phyloP scores from a whole-genome alignment of 768 basidiomycete species.

The Termitomyces sp. region DNA sequence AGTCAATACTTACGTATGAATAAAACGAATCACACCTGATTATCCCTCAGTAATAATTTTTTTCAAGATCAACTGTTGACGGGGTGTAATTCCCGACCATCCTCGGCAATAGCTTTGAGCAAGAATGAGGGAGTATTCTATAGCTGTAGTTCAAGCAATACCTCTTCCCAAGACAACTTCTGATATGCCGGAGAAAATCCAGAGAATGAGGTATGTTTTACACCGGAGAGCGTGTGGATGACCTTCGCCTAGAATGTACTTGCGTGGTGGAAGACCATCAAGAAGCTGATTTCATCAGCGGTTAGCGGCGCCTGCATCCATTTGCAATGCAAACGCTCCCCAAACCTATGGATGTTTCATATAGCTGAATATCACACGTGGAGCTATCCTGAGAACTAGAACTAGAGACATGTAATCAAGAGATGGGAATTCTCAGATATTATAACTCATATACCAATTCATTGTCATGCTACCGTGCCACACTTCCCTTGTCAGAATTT shows the following conservation, averaged over 20 bases:
- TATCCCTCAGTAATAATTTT: too few relatives aligned
- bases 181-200: not conserved
- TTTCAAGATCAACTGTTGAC: too few relatives aligned
- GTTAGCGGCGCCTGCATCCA: not conserved
- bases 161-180: not conserved
- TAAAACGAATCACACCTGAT: too few relatives aligned
- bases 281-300: not conserved
- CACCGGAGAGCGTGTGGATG: not conserved
- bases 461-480: not conserved
- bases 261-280: not conserved
- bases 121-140: not conserved
- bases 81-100: too few relatives aligned
- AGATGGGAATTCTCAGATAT: not conserved
- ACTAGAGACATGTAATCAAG: not conserved
- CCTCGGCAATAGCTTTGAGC: not conserved
- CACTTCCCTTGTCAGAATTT: not conserved
- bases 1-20: not conserved
- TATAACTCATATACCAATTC: not conserved
- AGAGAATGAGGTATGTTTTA: not conserved
- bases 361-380: not conserved
- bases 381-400: not conserved
- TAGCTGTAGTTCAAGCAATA: not conserved
- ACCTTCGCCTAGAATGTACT: not conserved
- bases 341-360: not conserved
- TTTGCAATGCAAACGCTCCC: not conserved